Evolutionary conservation across 805 yeast genomes (phyloP).

Genomic region (Myxozyma vanderwaltii): DNA sequence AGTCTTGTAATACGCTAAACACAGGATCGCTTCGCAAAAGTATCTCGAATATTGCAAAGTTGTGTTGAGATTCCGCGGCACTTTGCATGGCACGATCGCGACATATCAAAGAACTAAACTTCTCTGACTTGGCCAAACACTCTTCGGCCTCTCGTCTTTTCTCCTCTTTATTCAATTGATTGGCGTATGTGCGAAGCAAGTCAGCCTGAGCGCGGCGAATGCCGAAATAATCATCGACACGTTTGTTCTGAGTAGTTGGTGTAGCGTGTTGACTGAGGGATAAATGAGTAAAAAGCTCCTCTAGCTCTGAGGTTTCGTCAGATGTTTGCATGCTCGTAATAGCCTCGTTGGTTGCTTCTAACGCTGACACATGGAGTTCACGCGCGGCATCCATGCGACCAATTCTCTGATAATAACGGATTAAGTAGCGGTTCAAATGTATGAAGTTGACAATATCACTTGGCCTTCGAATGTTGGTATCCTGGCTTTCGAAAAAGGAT

Average conservation of each 20-base stretch:
- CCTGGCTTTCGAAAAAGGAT: background rate
- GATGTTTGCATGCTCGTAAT: background rate
- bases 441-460: background rate
- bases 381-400: background rate
- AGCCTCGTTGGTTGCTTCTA: background rate
- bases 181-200: slow-evolving; percentile 1
- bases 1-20: slow-evolving; percentile 52
- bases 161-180: background rate
- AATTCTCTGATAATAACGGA: background rate
- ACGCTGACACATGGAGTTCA: slow-evolving; percentile 5
- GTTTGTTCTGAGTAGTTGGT: background rate
- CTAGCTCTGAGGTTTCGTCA: slow-evolving; percentile 1
- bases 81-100: slow-evolving; percentile 24
- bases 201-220: slow-evolving; percentile 2
- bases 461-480: no score
- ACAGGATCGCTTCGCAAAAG: slow-evolving; percentile 49
- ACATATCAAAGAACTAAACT: background rate
- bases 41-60: slow-evolving; percentile 30
- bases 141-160: slow-evolving; percentile 19
- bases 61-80: slow-evolving; percentile 23
- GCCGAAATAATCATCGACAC: background rate
- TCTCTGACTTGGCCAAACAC: background rate
- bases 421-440: background rate
- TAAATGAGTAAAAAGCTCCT: slow-evolving; percentile 7
- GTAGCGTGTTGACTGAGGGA: background rate